A percentile compares a stretch with the other conserved stretches of the same genome.
Conservation (phyloP, 2,329 filamentous ascomycete genomes). For the Albophoma yamanashiensis region DNA sequence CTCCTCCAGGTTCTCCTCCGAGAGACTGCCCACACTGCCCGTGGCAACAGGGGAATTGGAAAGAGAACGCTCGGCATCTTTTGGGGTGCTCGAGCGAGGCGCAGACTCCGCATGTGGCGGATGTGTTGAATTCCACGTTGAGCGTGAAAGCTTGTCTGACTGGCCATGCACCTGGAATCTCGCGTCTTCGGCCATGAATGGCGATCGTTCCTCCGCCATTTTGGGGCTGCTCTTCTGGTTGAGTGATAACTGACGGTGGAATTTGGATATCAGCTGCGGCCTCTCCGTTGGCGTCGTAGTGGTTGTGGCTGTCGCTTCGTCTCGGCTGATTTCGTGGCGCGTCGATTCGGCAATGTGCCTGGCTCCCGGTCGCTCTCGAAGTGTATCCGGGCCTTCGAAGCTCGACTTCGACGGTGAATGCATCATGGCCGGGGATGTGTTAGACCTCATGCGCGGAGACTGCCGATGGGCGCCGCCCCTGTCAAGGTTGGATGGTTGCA, state of each 20-base stretch:
- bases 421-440: conserved; percentile 41
- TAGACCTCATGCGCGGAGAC: conserved; percentile 36
- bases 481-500: conserved; percentile 10
- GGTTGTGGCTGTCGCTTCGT: background rate
- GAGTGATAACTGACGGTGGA: conserved; percentile 2
- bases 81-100: background rate
- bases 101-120: background rate
- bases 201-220: background rate
- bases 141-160: background rate
- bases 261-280: conserved; percentile 9
- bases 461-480: conserved; percentile 8
- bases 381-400: conserved; percentile 15
- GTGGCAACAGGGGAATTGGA: background rate
- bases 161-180: background rate
- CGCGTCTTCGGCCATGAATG: background rate
- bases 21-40: background rate
- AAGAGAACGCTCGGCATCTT: background rate
- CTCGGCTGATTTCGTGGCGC: background rate
- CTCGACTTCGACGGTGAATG: conserved; percentile 28
- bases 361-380: background rate
- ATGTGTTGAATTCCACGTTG: conserved; percentile 3
- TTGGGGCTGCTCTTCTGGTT: background rate
- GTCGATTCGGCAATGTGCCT: conserved; percentile 3
- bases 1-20: conserved; percentile 10
- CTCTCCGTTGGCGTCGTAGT: background rate